Percentiles rank a stretch among this genome's conserved stretches.
phyloP scores from a whole-genome alignment of 1,284 basidiomycete genomes.

The Trametes polyzona region DNA sequence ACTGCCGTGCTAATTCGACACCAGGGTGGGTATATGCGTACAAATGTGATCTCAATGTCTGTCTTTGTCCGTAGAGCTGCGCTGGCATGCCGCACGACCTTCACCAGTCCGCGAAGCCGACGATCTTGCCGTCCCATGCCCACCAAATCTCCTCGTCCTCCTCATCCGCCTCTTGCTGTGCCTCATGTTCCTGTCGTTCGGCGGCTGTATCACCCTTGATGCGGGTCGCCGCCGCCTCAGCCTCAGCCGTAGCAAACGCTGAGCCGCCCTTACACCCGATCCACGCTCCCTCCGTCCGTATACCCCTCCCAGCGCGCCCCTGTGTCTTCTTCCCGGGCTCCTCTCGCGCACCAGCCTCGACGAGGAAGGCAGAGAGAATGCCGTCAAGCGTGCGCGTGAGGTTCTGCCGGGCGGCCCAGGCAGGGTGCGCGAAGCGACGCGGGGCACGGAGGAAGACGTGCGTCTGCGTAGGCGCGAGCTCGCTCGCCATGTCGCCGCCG shows the following conservation, averaged over 20 bases:
- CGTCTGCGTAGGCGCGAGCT: constrained; percentile 70
- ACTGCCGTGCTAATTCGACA: too few relatives aligned
- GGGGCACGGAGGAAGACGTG: constrained; percentile 74
- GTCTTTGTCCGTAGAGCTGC: not conserved
- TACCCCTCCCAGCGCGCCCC: too few relatives aligned
- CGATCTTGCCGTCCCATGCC: constrained; percentile 75
- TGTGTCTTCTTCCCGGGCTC: constrained; percentile 10
- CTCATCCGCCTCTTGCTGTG: constrained; percentile 38
- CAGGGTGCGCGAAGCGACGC: constrained; percentile 67
- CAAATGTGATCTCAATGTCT: too few relatives aligned
- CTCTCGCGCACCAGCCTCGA: constrained; percentile 29
- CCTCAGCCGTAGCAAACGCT: constrained; percentile 18
- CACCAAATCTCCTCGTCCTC: constrained; percentile 82
- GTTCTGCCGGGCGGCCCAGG: constrained; percentile 76
- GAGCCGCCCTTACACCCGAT: constrained; percentile 40
- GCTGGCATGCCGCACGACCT: not conserved
- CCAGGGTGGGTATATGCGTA: not conserved
- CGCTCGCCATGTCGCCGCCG: constrained; percentile 58
- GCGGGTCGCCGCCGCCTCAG: constrained; percentile 15
- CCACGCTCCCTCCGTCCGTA: constrained; percentile 64
- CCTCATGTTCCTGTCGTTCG: not conserved
- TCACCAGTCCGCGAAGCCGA: constrained; percentile 73
- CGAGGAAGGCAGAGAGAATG: constrained; percentile 43
- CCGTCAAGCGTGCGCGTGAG: constrained; percentile 39
- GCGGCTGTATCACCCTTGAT: not conserved